Base-by-base conservation (phyloP, 78 protist species). In the Anaeramoeba flamelloides region DNA sequence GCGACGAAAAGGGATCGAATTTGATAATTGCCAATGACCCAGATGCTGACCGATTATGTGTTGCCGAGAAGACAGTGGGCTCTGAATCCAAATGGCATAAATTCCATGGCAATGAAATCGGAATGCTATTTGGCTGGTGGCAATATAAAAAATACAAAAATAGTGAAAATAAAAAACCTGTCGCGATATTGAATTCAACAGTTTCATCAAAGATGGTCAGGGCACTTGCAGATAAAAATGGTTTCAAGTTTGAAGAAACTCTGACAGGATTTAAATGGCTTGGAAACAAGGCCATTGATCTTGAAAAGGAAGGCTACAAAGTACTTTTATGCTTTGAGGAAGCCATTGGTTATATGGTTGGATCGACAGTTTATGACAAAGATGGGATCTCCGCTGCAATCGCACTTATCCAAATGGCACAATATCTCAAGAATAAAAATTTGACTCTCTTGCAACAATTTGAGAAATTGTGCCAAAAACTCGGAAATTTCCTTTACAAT, bases 201-300 rank as follows among this genome's bases (percentile, higher is more conserved):
- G 99, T 97, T 12, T 90, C 95, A 1, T 85, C 94, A 17, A 82
- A 86, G 39, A 78, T 91, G 80, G 78, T 95, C 1, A 36, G 53
- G 32, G 74, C 93, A 30, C 86, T 95, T 91, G 95, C 95, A 0
- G 40, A 81, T 38, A 65, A 12, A 0, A 94, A 94, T 39, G 97
- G 95, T n/a, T 87, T 86, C 83, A 17, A 0, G 1, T 85, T 78
- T 41, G 88, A 87, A 75, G 95, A 92, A 37, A 89, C 94, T 0
- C 85, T 95, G 41, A 95, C 98, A 36, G 99, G 99, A 39, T 97
- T 97, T 89, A 97, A 97, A 81, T 95, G 97, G 97, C 85, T 97
- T 17, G 99, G 96, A 75, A 90, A 90, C 88, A n/a, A 40, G 33
- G 90, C 90, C 3, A 0, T 36, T 4, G 92, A 91, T 17, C 82